These are phyloP conservation scores for Metarhizium humberi DNA, from an alignment of 2,329 filamentous ascomycete species.

Conservation along the genomic window DNA sequence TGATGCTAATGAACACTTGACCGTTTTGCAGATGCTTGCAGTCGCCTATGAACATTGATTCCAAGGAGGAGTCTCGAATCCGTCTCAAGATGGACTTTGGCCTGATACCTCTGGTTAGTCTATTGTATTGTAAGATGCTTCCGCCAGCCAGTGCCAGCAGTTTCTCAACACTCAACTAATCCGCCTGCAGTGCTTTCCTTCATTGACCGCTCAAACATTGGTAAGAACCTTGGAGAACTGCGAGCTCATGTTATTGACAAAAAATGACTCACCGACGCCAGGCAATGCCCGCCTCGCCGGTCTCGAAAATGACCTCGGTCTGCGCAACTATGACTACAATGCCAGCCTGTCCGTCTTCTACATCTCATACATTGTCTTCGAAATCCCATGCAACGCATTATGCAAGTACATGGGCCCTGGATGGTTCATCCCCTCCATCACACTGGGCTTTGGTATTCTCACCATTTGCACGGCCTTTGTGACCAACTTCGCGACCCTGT, in stretches of 20 bases:
- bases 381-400: slow-evolving; percentile 52
- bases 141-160: background rate
- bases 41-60: slow-evolving; percentile 39
- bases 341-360: slow-evolving; percentile 52
- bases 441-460: slow-evolving; percentile 47
- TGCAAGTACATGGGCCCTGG: slow-evolving; percentile 58
- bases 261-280: slow-evolving; percentile 11
- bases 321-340: slow-evolving; percentile 54
- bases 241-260: background rate
- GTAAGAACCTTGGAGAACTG: slow-evolving; percentile 23
- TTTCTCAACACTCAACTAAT: background rate
- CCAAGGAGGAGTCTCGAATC: slow-evolving; percentile 44
- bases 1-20: background rate
- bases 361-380: slow-evolving; percentile 55
- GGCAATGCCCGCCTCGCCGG: slow-evolving; percentile 51
- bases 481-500: slow-evolving; percentile 32
- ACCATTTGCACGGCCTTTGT: slow-evolving; percentile 56
- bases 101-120: slow-evolving; percentile 52
- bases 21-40: slow-evolving; percentile 32
- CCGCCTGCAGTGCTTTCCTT: slow-evolving; percentile 27
- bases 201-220: slow-evolving; percentile 59
- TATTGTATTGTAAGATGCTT: slow-evolving; percentile 43
- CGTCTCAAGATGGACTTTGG: slow-evolving; percentile 54
- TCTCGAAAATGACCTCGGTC: slow-evolving; percentile 41
- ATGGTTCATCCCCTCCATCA: slow-evolving; percentile 51